These are phyloP conservation scores for Kurtzmaniella natalensis DNA, from an alignment of 1,139 yeast genomes.

Conservation along the genomic window DNA sequence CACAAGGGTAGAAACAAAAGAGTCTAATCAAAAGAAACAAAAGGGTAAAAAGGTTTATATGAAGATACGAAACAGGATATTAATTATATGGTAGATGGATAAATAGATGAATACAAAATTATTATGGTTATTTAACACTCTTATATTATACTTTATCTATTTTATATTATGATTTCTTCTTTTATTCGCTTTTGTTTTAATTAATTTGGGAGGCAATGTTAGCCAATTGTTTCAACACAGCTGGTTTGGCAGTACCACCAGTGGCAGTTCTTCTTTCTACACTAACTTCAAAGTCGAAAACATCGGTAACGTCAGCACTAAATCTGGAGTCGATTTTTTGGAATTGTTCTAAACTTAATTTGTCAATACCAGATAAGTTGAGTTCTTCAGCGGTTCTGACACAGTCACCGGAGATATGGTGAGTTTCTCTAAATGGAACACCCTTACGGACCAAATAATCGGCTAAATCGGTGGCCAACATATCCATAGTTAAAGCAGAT, in stretches of 20 bases:
- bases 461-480: conserved; percentile 98
- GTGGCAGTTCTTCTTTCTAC: conserved; percentile 96
- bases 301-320: conserved; percentile 71
- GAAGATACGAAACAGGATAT: too few species aligned
- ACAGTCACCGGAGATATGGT: conserved; percentile 96
- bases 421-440: conserved; percentile 98
- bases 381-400: conserved; percentile 84
- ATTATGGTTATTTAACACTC: too few species aligned
- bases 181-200: too few species aligned
- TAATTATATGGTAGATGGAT: too few species aligned
- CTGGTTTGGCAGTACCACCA: conserved; percentile 94
- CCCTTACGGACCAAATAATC: conserved; percentile 97
- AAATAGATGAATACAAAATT: too few species aligned
- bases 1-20: too few species aligned
- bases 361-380: conserved; percentile 73
- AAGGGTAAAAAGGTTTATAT: too few species aligned
- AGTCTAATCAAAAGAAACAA: too few species aligned
- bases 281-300: conserved; percentile 86
- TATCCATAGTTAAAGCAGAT: conserved; percentile 92
- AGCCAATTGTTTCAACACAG: conserved; percentile 73
- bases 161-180: too few species aligned
- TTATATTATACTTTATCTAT: too few species aligned
- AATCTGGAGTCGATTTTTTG: conserved; percentile 76
- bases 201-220: conserved; percentile 30
- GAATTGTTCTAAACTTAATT: conserved; percentile 73